These are phyloP conservation scores for Hymenoscyphus repandus DNA, from an alignment of 2,329 filamentous ascomycete genomes.

Conservation along the genomic window DNA sequence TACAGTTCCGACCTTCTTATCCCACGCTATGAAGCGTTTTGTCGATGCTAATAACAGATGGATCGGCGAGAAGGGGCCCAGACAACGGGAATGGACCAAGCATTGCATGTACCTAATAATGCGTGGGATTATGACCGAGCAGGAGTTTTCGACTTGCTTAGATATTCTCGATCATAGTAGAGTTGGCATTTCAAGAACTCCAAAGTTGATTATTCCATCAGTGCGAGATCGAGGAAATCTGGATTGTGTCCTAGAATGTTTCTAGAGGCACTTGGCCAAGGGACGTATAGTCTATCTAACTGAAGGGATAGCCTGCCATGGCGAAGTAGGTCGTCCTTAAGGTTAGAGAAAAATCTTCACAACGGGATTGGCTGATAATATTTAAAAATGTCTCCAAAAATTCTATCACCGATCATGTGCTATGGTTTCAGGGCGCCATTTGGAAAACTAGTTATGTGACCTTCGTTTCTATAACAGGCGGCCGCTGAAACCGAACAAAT, in stretches of 20 bases:
- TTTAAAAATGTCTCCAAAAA: constrained; percentile 15
- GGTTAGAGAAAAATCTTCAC: too few relatives aligned
- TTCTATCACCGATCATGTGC: constrained; percentile 20
- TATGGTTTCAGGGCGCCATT: constrained; percentile 2
- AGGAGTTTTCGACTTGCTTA: constrained; percentile 9
- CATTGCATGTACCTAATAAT: constrained; percentile 15
- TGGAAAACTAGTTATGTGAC: constrained; percentile 15
- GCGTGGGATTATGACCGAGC: constrained; percentile 15
- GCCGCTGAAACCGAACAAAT: too few relatives aligned
- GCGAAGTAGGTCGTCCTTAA: too few relatives aligned
- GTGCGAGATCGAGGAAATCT: too few relatives aligned
- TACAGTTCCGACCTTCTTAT: constrained; percentile 18
- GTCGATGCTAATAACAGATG: constrained; percentile 21
- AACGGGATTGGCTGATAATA: neutral
- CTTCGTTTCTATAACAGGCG: constrained; percentile 3
- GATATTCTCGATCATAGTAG: constrained; percentile 7
- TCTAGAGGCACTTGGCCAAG: too few relatives aligned
- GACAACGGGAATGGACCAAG: neutral
- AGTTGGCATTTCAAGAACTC: too few relatives aligned
- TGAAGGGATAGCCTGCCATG: too few relatives aligned
- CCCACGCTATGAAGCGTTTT: constrained; percentile 20
- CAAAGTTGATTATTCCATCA: too few relatives aligned
- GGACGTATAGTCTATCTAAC: too few relatives aligned
- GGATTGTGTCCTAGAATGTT: too few relatives aligned
- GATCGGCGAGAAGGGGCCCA: constrained; percentile 17